Conservation (phyloP, 148 eudicot species). For the Euryodendron excelsum region DNA sequence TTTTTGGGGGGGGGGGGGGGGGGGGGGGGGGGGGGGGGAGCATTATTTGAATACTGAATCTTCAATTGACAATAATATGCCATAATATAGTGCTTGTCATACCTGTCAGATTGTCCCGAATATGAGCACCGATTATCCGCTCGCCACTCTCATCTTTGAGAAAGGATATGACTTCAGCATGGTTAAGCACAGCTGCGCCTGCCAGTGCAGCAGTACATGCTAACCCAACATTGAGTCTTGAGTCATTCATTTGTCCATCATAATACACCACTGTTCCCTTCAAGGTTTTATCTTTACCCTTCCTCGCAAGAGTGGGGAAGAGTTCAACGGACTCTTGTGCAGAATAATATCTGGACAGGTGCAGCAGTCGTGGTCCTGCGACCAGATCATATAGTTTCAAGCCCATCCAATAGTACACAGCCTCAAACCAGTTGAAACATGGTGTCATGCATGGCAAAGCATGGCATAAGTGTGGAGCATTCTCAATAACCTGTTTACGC, state of each 20-base stretch:
- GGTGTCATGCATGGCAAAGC: conserved; percentile 99
- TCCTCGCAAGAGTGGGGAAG: conserved; percentile 84
- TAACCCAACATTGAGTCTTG: conserved; percentile 79
- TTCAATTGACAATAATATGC: too few species aligned
- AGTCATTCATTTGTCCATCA: conserved; percentile 98
- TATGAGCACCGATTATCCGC: conserved; percentile 74
- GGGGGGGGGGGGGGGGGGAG: too few species aligned
- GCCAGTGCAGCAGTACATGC: conserved; percentile 96
- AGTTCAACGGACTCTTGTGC: conserved; percentile 83
- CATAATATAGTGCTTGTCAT: conserved; percentile 3
- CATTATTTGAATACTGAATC: too few species aligned
- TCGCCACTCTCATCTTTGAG: conserved; percentile 70
- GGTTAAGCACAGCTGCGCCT: conserved; percentile 86
- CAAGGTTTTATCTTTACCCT: conserved; percentile 59
- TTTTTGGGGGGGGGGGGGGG: too few species aligned
- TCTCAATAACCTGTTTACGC: conserved; percentile 87
- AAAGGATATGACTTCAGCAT: conserved; percentile 86
- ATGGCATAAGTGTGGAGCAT: conserved; percentile 96
- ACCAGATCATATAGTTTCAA: conserved; percentile 89
- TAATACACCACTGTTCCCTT: conserved; percentile 95
- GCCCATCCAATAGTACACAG: conserved; percentile 87
- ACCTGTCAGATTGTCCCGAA: conserved; percentile 81
- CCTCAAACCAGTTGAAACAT: conserved; percentile 93
- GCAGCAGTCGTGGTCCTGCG: conserved; percentile 71
- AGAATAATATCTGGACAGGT: conserved; percentile 88